Conservation (phyloP, 2,329 filamentous ascomycete genomes). For the Albophoma yamanashiensis region DNA sequence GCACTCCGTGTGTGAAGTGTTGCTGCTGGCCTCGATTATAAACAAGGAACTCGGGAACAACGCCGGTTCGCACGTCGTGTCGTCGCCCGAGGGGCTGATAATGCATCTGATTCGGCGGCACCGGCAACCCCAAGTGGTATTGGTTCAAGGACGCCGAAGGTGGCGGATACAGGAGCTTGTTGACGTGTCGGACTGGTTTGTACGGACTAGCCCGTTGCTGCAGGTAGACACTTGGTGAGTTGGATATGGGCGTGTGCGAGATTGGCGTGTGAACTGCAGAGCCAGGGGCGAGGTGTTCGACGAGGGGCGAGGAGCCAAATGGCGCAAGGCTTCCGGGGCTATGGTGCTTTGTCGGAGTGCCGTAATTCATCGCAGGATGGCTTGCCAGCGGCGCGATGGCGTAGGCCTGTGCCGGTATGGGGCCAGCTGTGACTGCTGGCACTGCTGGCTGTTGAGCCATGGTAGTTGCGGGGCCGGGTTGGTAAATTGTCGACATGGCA, state of each 20-base stretch:
- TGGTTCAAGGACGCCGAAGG: slow-evolving; percentile 70
- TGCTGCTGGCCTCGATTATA: slow-evolving; percentile 22
- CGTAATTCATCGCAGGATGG: slow-evolving; percentile 27
- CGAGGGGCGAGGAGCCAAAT: slow-evolving; percentile 54
- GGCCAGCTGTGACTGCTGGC: slow-evolving; percentile 12
- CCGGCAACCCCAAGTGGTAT: slow-evolving; percentile 48
- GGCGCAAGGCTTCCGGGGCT: slow-evolving; percentile 38
- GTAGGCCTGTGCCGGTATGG: slow-evolving; percentile 13
- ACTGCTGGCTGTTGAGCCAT: slow-evolving; percentile 25
- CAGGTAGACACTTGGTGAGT: slow-evolving; percentile 81
- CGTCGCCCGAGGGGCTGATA: slow-evolving; percentile 67
- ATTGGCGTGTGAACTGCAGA: slow-evolving; percentile 47
- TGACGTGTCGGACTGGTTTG: slow-evolving; percentile 78
- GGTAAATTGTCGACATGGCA: slow-evolving; percentile 70
- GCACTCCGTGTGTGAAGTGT: slow-evolving; percentile 12
- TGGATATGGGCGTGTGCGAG: slow-evolving; percentile 52
- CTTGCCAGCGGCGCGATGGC: slow-evolving; percentile 8
- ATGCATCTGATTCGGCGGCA: slow-evolving; percentile 66
- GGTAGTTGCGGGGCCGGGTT: slow-evolving; percentile 34
- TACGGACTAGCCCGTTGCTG: slow-evolving; percentile 88
- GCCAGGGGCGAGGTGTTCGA: slow-evolving; percentile 44
- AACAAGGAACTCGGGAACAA: slow-evolving; percentile 52
- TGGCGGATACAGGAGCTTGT: slow-evolving; percentile 82
- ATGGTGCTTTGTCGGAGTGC: slow-evolving; percentile 42
- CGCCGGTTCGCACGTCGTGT: slow-evolving; percentile 56